phyloP scores from a whole-genome alignment of 2,329 filamentous ascomycete genomes.

The Aspergillus terreus region DNA sequence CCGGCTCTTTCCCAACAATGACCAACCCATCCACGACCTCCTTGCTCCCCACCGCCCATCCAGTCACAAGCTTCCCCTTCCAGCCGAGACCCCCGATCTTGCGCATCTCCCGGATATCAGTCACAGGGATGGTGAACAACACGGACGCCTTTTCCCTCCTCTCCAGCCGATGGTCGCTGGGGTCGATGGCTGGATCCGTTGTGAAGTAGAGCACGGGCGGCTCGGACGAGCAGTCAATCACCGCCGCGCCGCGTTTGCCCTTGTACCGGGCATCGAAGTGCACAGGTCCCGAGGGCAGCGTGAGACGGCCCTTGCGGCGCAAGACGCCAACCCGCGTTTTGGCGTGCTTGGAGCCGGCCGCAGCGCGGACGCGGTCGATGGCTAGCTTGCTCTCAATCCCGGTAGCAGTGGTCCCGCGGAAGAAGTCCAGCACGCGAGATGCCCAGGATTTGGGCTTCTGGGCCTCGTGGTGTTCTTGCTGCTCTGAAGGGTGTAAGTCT shows the following conservation, averaged over 20 bases:
- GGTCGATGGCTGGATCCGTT: slow-evolving; percentile 29
- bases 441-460: slow-evolving; percentile 29
- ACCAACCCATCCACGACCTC: slow-evolving; percentile 74
- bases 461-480: background rate
- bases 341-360: slow-evolving; percentile 58
- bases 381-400: slow-evolving; percentile 69
- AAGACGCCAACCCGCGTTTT: slow-evolving; percentile 70
- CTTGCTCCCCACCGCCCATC: slow-evolving; percentile 66
- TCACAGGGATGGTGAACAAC: slow-evolving; percentile 66
- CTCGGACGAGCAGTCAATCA: slow-evolving; percentile 50
- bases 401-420: slow-evolving; percentile 68
- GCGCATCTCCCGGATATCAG: slow-evolving; percentile 68
- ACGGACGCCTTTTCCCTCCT: slow-evolving; percentile 51
- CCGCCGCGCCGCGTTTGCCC: slow-evolving; percentile 68
- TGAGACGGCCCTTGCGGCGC: slow-evolving; percentile 40
- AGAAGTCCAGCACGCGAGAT: slow-evolving; percentile 58
- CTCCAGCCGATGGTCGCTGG: slow-evolving; percentile 49
- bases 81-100: slow-evolving; percentile 79
- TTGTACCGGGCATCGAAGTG: slow-evolving; percentile 70
- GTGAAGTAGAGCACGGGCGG: slow-evolving; percentile 58
- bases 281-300: slow-evolving; percentile 60
- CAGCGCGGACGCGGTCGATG: slow-evolving; percentile 69
- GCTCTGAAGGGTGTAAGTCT: background rate
- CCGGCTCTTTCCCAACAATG: slow-evolving; percentile 54
- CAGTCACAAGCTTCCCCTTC: slow-evolving; percentile 79